Evolutionary conservation across 1,139 yeast genomes (phyloP), one percentile per base, ranked within the genome.

Genomic region (Komagataea norvegica): DNA sequence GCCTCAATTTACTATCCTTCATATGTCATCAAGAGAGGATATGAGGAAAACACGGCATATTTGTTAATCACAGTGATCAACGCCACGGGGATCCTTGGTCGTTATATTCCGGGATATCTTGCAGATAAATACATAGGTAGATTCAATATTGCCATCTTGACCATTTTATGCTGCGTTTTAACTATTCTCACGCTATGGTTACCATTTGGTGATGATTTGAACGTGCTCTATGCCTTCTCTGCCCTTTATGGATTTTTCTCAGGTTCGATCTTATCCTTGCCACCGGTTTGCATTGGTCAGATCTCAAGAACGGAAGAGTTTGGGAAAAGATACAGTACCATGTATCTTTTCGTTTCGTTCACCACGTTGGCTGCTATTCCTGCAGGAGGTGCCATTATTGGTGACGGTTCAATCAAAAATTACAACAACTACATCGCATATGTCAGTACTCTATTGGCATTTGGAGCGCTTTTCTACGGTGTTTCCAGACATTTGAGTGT

Each of bases 211-310:
- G 51, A 57, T 8, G 54, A 58, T 29, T 55, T 72, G 20, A 35
- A 31, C 2, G 51, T 40, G 0, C 34, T 52, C 1, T 51, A 47
- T 32, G 64, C 65, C 0, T 77, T 75, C 49, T 64, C 77, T 8
- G 67, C 65, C 0, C 36, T 72, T 1, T 72, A 73, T 42, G 86
- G 86, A 0, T 72, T 75, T 53, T 67, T 40, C 67, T 62, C 69
- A 4, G 74, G 75, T 1, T 65, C 72, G 0, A 61, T 72, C 7
- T 51, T 72, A 36, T 59, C 72, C 8, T 36, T 71, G 23, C 62
- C 73, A 1, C 77, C 77, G 2, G 67, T 67, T 5, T 68, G 76
- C 44, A 63, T 72, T 36, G 74, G 79, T 0, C 85, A 79, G 53
- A 76, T 82, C 16, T 77, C 86, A 31, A 64, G 70, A 33, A 67